Percentiles rank a stretch among this genome's conserved stretches.
Evolutionary conservation across 1,284 basidiomycete genomes (phyloP).

Genomic region (Sparassis latifolia): DNA sequence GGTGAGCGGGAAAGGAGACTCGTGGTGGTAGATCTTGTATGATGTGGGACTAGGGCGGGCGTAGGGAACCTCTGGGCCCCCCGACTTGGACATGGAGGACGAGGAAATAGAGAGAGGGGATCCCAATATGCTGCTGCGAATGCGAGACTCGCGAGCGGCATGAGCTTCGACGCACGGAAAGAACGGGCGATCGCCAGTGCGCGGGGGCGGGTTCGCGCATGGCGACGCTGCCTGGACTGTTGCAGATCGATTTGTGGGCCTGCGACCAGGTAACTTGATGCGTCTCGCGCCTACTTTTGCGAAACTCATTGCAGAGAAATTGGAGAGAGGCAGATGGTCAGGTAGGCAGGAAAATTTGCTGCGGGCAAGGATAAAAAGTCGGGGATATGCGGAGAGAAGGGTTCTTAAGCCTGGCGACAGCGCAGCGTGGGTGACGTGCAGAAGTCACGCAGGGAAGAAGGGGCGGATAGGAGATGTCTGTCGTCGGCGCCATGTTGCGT

Average conservation of each 20-base stretch:
- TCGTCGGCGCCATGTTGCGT: too few species aligned
- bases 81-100: conserved; percentile 19
- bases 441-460: too few species aligned
- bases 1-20: conserved; percentile 59
- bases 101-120: conserved; percentile 13
- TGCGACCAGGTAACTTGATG: conserved; percentile 12
- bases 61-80: conserved; percentile 75
- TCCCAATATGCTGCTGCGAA: conserved; percentile 23
- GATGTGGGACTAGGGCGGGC: conserved; percentile 66
- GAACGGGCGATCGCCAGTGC: conserved; percentile 30
- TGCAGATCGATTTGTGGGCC: conserved; percentile 11
- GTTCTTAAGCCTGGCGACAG: too few species aligned
- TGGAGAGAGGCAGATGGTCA: too few species aligned
- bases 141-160: conserved; percentile 52
- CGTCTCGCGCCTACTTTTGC: conserved; percentile 11
- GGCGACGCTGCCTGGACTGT: conserved; percentile 21
- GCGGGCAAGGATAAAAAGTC: too few species aligned
- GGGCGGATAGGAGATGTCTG: too few species aligned
- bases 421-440: too few species aligned
- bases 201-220: conserved; percentile 10
- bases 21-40: conserved; percentile 63
- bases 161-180: conserved; percentile 80
- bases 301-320: conserved; percentile 12
- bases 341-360: too few species aligned
- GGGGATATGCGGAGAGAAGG: too few species aligned